Evolutionary conservation across 2,329 filamentous ascomycete genomes (phyloP).

Genomic region (Hymenoscyphus linearis): DNA sequence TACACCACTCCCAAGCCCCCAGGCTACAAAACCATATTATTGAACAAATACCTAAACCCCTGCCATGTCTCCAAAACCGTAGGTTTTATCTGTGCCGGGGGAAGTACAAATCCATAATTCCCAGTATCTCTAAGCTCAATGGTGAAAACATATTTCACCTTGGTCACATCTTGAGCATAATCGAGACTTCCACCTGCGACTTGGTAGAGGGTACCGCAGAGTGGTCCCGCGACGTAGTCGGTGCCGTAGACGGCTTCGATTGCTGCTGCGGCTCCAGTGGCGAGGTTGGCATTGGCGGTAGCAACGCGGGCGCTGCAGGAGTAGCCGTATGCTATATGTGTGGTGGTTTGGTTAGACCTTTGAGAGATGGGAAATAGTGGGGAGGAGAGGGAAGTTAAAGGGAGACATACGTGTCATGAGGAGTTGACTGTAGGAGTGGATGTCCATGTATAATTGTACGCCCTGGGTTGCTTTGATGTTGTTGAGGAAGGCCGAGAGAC

Average conservation of each 20-base stretch:
- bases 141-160: slow-evolving; percentile 35
- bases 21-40: slow-evolving; percentile 14
- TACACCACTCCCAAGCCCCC: background rate
- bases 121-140: slow-evolving; percentile 47
- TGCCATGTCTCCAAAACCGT: slow-evolving; percentile 43
- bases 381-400: background rate
- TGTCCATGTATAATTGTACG: slow-evolving; percentile 59
- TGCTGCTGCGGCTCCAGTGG: slow-evolving; percentile 43
- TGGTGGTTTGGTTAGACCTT: background rate
- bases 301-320: slow-evolving; percentile 44
- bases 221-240: slow-evolving; percentile 38
- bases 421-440: slow-evolving; percentile 58
- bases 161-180: slow-evolving; percentile 38
- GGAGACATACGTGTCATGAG: slow-evolving; percentile 43
- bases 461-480: slow-evolving; percentile 40
- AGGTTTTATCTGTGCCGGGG: slow-evolving; percentile 43
- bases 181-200: slow-evolving; percentile 43
- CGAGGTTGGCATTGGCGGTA: slow-evolving; percentile 44
- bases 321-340: slow-evolving; percentile 57
- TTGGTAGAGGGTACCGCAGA: slow-evolving; percentile 58
- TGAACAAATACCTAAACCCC: slow-evolving; percentile 28
- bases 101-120: slow-evolving; percentile 43
- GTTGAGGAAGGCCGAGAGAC: slow-evolving; percentile 43
- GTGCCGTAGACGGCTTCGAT: slow-evolving; percentile 50
- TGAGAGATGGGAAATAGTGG: background rate